Base-by-base conservation (phyloP, 1,284 basidiomycete genomes). In the Ganoderma sinense region DNA sequence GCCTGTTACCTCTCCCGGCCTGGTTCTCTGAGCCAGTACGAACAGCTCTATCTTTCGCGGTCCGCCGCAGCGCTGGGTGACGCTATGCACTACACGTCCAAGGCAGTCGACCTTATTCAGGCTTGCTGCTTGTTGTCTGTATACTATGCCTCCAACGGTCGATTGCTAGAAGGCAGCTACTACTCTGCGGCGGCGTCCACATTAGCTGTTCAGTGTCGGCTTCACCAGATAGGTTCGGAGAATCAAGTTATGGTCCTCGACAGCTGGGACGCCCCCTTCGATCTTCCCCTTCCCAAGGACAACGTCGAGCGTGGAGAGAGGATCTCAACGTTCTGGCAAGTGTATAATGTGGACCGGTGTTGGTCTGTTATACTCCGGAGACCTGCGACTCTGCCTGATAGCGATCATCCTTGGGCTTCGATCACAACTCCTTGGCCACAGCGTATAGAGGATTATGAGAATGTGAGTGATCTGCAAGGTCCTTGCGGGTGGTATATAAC, bases 1-100 rank as follows among this genome's bases (percentile, higher is more conserved):
- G 91, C 92, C 1, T 93, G 92, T 78, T 92, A 91, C 77, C 85
- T 94, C 58, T 93, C 92, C 20, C 85, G 92, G 31, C 89, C 91
- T 13, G 89, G 88, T 45, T 86, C 88, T 4, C 82, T 93, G 16
- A 87, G 86, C 74, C 87, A 89, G 65, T 89, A 93, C 75, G 91
- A 94, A 80, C 84, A 87, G 20, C 85, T 89, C 67, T 94, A 92
- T 76, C 87, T 94, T 66, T 81, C 81, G 6, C 85, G 87, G 62
- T 82, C 91, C 7, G 86, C 91, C 29, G 85, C 90, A 33, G 84
- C 86, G 0, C 83, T 92, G 67, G 85, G 83, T 51, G 89, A 91
- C 53, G 90, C 88, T 33, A 83, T 92, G 62, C 85, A 87, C 71
- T 81, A 83, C 64, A 83, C 82, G 36, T 82, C 85, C 65, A 86